These are phyloP conservation scores for Aspergillus funiculosus DNA, from an alignment of 495 filamentous ascomycete species.

Conservation along the genomic window DNA sequence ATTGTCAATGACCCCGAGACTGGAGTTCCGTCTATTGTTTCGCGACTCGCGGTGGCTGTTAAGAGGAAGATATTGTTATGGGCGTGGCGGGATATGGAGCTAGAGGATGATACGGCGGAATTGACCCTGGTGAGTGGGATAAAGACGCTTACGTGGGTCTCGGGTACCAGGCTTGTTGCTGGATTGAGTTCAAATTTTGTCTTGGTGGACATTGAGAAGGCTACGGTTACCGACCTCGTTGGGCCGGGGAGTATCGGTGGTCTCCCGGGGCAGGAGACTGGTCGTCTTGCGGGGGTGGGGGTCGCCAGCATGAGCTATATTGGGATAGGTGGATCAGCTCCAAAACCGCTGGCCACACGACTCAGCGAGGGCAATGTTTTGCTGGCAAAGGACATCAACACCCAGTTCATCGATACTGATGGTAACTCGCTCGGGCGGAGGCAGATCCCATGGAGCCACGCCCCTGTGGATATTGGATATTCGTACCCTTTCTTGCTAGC, in stretches of 20 bases:
- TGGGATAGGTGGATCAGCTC: slow-evolving; percentile 83
- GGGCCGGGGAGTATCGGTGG: slow-evolving; percentile 72
- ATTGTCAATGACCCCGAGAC: slow-evolving; percentile 83
- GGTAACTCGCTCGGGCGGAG: slow-evolving; percentile 77
- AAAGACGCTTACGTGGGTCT: slow-evolving; percentile 83
- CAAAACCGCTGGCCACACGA: slow-evolving; percentile 79
- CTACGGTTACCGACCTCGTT: slow-evolving; percentile 65
- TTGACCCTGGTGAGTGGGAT: slow-evolving; percentile 72
- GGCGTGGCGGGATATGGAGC: slow-evolving; percentile 93
- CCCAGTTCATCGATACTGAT: slow-evolving; percentile 77
- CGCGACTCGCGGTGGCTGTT: slow-evolving; percentile 80
- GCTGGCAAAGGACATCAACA: slow-evolving; percentile 92
- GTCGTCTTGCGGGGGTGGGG: slow-evolving; percentile 60
- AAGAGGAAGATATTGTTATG: slow-evolving; percentile 86
- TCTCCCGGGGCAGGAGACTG: slow-evolving; percentile 54
- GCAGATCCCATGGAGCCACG: slow-evolving; percentile 84
- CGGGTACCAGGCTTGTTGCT: slow-evolving; percentile 74
- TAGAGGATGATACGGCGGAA: slow-evolving; percentile 66
- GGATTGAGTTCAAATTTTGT: slow-evolving; percentile 86
- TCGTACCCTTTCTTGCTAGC: slow-evolving; percentile 93
- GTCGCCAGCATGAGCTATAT: slow-evolving; percentile 89
- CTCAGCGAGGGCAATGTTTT: slow-evolving; percentile 78
- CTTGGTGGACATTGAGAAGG: slow-evolving; percentile 74
- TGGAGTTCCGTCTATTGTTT: slow-evolving; percentile 84
- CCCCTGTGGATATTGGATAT: slow-evolving; percentile 86